Conservation (phyloP, 768 basidiomycete genomes). For the Boletus coccyginus region DNA sequence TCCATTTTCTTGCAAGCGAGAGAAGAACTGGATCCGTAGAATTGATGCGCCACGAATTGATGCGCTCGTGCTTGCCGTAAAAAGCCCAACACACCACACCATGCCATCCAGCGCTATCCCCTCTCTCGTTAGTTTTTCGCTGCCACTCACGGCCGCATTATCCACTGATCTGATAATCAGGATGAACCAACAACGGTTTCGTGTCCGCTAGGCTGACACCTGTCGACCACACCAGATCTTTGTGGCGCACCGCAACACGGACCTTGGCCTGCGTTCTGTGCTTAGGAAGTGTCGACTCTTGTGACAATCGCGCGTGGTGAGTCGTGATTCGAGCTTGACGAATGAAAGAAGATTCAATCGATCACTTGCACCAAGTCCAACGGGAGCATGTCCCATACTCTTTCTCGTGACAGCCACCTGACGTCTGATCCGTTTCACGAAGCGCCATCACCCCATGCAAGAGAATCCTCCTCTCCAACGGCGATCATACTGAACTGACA, state of each 20-base stretch:
- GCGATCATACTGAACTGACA: background rate
- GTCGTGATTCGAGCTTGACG: too few species aligned
- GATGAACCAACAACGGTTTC: too few species aligned
- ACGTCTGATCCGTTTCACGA: background rate
- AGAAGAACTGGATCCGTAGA: constrained; percentile 10
- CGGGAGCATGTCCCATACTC: too few species aligned
- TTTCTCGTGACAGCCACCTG: background rate
- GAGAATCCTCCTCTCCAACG: background rate
- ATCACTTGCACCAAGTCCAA: background rate
- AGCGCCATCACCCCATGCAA: background rate
- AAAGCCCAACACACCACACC: background rate
- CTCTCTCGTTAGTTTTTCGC: background rate
- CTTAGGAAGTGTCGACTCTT: too few species aligned
- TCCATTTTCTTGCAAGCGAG: constrained; percentile 11
- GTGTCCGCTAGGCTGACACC: background rate
- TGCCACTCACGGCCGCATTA: background rate
- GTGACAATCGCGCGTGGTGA: too few species aligned
- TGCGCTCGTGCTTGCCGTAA: constrained; percentile 3
- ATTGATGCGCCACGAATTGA: constrained; percentile 6
- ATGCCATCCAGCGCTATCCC: background rate
- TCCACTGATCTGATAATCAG: background rate
- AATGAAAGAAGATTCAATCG: too few species aligned
- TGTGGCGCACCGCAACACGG: too few species aligned
- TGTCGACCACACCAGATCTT: background rate
- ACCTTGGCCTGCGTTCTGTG: too few species aligned